Base-by-base conservation (phyloP, 179 eudicot species). In the Camellia oleifera region DNA sequence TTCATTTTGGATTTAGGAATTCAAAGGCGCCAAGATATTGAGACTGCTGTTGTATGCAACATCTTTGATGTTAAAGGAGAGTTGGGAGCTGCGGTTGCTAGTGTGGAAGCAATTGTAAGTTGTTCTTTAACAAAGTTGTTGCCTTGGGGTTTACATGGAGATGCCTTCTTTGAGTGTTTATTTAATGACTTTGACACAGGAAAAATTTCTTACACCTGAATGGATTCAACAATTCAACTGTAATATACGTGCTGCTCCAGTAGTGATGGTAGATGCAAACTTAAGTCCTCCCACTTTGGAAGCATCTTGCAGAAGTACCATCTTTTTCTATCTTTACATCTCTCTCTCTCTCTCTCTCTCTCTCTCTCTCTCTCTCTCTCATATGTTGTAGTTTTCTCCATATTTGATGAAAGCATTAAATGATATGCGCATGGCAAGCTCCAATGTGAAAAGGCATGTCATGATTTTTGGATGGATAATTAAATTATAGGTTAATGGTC, bases 261-360 rank as follows among this genome's bases (percentile, higher is more conserved):
- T 96, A 63, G 65, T 94, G 92, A 88, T 96, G 95, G 85, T 94
- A 80, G 99, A 96, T 91, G 97, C 99, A 78, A 96, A 96, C 82
- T 87, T 96, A 85, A 94, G 90, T 79, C 83, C 89, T 77, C 80
- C 83, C 8, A 79, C 98, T 72, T 89, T 94, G 66, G 82, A 80
- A 76, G 89, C 90, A 76, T 85, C 97, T 60, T 96, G 99, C 86
- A 88, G 76, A 85, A 72, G 99, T 94, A 92, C 8, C 56, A 61
- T 61, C 57, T 9, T 12, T 61, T 26, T 26, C 14, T 64, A 26
- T 50, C 48, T 69, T 57, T 73, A 57, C 62, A 44, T 75, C 48
- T 40, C 64, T 20, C 46, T 14, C 56, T 69, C 65, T 61, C 48
- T 7, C 48, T 13, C 20, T 14, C 13, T 7, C 3, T 15, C 14